Base-by-base conservation (phyloP, 1,139 yeast genomes). In the Zhuliangozyma blackwelliae region DNA sequence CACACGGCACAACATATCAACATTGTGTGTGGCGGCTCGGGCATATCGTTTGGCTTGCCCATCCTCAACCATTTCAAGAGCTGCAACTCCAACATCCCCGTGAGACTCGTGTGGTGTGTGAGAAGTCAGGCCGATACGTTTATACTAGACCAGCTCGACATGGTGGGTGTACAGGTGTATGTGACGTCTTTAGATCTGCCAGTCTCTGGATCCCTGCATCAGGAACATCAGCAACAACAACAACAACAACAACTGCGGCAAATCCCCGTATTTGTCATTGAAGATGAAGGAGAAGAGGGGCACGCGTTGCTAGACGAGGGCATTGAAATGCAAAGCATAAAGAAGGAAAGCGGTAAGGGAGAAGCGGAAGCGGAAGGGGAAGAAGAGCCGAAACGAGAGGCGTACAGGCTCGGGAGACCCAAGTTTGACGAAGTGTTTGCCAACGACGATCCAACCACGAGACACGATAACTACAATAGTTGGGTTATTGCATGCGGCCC, bases 21-120 rank as follows among this genome's bases (percentile, higher is more conserved):
- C 8, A 70, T 88, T 7, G 59, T 88, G 4, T 84, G 89, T 27
- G 97, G 96, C 7, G 97, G 97, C 0, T 78, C 95, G 0, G 97
- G 96, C 0, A 73, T 89, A 5, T 82, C 96, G 0, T 76, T 79
- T 49, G 92, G 87, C 0, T 61, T 87, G 2, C 86, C 95, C 0
- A 43, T 83, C 3, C 67, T 59, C 51, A 54, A 63, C 41, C 61
- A 65, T 45, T 67, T 78, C 29, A 39, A 51, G 21, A 34, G 41
- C 34, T n/a, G 39, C 34, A 13, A 28, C 35, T 27, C 37, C 27
- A 28, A 21, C 11, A 36, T 28, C 30, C 47, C 43, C 5, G 45
- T 49, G 6, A 56, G 55, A 10, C 48, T 67, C 34, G 54, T 74
- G 0, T 83, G 94, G 94, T 65, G 78, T 29, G 68, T 77, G 0